These are phyloP conservation scores for Podaxis sp. DNA, from an alignment of 768 basidiomycete species.

Conservation along the genomic window DNA sequence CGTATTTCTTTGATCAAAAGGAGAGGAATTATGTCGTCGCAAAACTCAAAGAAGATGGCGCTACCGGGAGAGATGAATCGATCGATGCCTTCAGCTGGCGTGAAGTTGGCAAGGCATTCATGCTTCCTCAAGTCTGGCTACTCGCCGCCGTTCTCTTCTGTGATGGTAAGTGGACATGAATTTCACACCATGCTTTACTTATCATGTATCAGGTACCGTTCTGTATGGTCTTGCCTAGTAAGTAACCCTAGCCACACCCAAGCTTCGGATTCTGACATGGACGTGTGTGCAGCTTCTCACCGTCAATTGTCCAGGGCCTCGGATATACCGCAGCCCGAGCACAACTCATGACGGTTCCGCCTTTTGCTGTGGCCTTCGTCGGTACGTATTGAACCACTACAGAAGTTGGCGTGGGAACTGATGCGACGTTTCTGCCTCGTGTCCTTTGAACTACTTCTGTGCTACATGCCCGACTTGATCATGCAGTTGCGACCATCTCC, in stretches of 20 bases:
- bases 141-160: conserved; percentile 52
- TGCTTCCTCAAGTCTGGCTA: conserved; percentile 55
- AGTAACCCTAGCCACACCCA: conserved; percentile 20
- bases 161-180: conserved; percentile 34
- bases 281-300: conserved; percentile 53
- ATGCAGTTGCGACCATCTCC: conserved; percentile 31
- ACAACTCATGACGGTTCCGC: conserved; percentile 65
- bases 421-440: neutral
- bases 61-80: conserved; percentile 31
- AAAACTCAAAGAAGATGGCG: conserved; percentile 42
- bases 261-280: neutral
- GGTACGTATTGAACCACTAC: conserved; percentile 31
- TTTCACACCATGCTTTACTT: neutral
- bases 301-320: conserved; percentile 65
- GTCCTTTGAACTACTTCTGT: neutral
- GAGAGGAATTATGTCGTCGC: conserved; percentile 49
- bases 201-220: conserved; percentile 33
- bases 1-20: conserved; percentile 48
- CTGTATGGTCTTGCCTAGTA: conserved; percentile 52
- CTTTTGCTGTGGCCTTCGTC: conserved; percentile 50
- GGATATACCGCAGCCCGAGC: conserved; percentile 54
- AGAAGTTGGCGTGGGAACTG: neutral
- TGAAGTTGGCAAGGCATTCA: conserved; percentile 50
- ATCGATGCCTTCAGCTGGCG: conserved; percentile 54
- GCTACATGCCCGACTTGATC: neutral